Evolutionary conservation across 768 basidiomycete genomes (phyloP).

Genomic region (Serendipita sp.): DNA sequence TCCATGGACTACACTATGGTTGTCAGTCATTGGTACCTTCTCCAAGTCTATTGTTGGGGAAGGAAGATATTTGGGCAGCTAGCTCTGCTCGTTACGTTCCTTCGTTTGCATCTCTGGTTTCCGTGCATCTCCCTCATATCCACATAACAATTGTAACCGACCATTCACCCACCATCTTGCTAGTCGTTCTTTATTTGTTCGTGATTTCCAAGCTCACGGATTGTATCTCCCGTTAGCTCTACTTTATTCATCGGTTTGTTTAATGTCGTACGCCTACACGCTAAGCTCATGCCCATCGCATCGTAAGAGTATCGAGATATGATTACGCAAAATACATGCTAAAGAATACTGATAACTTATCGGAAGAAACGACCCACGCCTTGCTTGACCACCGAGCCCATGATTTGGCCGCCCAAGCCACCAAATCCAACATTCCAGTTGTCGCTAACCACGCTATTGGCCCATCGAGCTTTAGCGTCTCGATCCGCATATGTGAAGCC

Average conservation of each 20-base stretch:
- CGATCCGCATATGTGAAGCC: constrained; percentile 94
- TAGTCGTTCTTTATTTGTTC: neutral
- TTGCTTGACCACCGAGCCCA: constrained; percentile 68
- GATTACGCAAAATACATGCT: no score
- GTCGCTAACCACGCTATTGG: constrained; percentile 49
- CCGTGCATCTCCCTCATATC: neutral
- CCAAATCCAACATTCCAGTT: constrained; percentile 60
- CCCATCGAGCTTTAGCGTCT: constrained; percentile 88
- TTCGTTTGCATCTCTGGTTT: neutral
- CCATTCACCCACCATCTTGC: neutral
- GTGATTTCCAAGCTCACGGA: neutral
- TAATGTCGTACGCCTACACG: neutral
- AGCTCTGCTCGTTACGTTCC: neutral
- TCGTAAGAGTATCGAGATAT: neutral
- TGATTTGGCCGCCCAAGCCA: constrained; percentile 68
- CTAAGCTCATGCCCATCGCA: neutral
- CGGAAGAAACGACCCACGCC: constrained; percentile 66
- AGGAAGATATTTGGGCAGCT: neutral
- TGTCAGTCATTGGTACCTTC: neutral
- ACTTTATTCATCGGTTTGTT: neutral
- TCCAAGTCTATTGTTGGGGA: neutral
- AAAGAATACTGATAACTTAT: constrained; percentile 12
- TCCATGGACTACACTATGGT: no score
- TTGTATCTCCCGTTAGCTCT: neutral
- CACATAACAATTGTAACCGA: neutral